Evolutionary conservation across 2,329 filamentous ascomycete genomes (phyloP).

Genomic region (Xylogone sp.): DNA sequence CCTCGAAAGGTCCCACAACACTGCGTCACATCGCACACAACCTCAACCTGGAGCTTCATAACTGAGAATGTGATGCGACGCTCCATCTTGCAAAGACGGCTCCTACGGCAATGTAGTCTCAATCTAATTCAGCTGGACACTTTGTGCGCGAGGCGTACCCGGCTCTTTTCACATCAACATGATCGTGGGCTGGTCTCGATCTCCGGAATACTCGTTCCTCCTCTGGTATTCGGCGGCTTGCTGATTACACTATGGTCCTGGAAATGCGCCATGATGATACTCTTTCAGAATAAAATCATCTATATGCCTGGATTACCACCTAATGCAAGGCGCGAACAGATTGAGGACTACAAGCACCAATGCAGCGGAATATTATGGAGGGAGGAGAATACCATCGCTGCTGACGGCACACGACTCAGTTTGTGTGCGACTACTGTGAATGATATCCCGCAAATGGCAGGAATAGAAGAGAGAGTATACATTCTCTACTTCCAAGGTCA

Average conservation of each 20-base stretch:
- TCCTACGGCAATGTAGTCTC: no score
- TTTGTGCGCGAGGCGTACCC: no score
- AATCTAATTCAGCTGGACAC: no score
- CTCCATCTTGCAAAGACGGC: no score
- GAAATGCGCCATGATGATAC: constrained; percentile 70
- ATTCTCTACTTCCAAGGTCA: constrained; percentile 55
- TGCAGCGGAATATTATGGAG: constrained; percentile 64
- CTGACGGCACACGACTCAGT: constrained; percentile 63
- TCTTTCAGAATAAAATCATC: constrained; percentile 79
- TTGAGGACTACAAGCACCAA: constrained; percentile 56
- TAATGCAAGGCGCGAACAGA: constrained; percentile 62
- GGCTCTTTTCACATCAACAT: constrained; percentile 1
- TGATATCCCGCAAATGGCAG: not conserved
- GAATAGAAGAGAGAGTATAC: constrained; percentile 29
- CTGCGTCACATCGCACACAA: no score
- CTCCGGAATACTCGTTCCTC: constrained; percentile 36
- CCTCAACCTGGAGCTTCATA: no score
- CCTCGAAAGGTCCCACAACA: no score
- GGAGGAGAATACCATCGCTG: constrained; percentile 55
- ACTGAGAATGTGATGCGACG: no score
- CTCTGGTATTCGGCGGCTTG: constrained; percentile 62
- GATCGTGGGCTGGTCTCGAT: constrained; percentile 13
- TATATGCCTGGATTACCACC: constrained; percentile 76
- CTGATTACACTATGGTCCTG: constrained; percentile 61
- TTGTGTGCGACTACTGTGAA: constrained; percentile 43